These are phyloP conservation scores for Schoenoplectus tabernaemontani DNA, from an alignment of 202 grass and related monocot genomes.

Conservation along the genomic window DNA sequence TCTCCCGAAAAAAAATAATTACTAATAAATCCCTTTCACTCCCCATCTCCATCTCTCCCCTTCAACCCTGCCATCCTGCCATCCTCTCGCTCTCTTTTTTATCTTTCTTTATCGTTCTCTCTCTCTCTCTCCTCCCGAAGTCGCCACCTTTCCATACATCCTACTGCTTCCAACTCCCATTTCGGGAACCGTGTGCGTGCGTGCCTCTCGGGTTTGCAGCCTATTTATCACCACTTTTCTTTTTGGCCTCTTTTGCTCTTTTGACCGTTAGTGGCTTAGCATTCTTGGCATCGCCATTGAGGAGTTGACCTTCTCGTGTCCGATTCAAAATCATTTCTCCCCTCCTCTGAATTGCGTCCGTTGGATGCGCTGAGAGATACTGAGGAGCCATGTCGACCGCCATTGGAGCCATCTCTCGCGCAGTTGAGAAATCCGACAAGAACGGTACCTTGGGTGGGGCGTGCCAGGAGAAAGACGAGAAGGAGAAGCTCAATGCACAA, in stretches of 20 bases:
- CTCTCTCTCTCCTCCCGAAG: neutral
- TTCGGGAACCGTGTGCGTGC: slow-evolving; percentile 1
- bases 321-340: neutral
- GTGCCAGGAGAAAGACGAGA: slow-evolving; percentile 2
- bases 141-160: slow-evolving; percentile 17
- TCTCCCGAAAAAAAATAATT: neutral
- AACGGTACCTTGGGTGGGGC: slow-evolving; percentile 23
- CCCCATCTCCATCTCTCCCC: too few species aligned
- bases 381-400: slow-evolving; percentile 56
- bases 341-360: too few species aligned
- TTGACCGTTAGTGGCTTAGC: slow-evolving; percentile 21
- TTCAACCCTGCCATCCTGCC: too few species aligned
- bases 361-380: slow-evolving; percentile 9
- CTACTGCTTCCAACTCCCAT: too few species aligned
- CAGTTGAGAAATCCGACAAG: slow-evolving; percentile 33
- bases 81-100: too few species aligned
- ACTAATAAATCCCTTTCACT: slow-evolving; percentile 21
- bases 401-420: slow-evolving; percentile 48
- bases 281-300: neutral
- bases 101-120: neutral
- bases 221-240: too few species aligned
- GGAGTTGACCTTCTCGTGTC: neutral
- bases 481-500: slow-evolving; percentile 32
- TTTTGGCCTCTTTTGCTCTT: slow-evolving; percentile 31
- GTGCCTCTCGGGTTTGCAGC: slow-evolving; percentile 19